Evolutionary conservation across 2,329 filamentous ascomycete genomes (phyloP), one percentile per base, ranked within the genome.

Genomic region (Ophiostoma pallidulum): DNA sequence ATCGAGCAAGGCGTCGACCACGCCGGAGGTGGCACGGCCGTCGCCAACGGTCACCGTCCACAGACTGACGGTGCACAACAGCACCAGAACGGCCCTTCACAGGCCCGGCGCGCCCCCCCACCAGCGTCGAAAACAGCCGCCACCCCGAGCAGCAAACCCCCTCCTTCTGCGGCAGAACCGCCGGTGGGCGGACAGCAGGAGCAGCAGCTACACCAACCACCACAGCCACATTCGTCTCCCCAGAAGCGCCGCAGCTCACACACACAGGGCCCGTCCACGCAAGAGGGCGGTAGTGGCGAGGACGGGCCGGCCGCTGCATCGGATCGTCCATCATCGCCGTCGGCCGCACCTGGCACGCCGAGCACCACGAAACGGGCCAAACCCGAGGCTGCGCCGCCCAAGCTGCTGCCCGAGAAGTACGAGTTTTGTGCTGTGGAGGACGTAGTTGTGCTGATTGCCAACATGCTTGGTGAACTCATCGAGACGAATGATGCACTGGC

Each of bases 391-490:
- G 65, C 63, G 7, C 70, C 74, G 8, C 67, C 74, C 35, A 84
- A 80, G 59, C 57, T 74, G 8, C 59, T 92, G 60, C 85, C 92
- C 1, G 65, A 75, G 51, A 74, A 75, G 58, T 98, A 98, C 64
- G 88, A 95, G 64, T 70, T 80, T 10, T 94, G 87, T 62, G 73
- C 84, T 33, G 78, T 86, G 8, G 85, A 89, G 59, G 90, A 96
- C 62, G 78, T 98, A 61, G 92, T 95, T 24, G 74, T 91, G 36
- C 70, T 98, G 51, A 92, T 98, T 56, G 82, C 90, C 39, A 87
- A 94, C 60, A 97, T 98, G 92, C 75, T 98, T 41, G 83, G 90
- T 65, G 92, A 98, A 66, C 72, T 98, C 41, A 94, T 98, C 56
- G 82, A 86, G 52, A 86, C 91, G 53, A 98, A 98, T 59, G 92